A percentile compares a stretch with the other conserved stretches of the same genome.
These are phyloP conservation scores for Lindgomyces ingoldianus DNA, from an alignment of 495 filamentous ascomycete species.

Conservation along the genomic window DNA sequence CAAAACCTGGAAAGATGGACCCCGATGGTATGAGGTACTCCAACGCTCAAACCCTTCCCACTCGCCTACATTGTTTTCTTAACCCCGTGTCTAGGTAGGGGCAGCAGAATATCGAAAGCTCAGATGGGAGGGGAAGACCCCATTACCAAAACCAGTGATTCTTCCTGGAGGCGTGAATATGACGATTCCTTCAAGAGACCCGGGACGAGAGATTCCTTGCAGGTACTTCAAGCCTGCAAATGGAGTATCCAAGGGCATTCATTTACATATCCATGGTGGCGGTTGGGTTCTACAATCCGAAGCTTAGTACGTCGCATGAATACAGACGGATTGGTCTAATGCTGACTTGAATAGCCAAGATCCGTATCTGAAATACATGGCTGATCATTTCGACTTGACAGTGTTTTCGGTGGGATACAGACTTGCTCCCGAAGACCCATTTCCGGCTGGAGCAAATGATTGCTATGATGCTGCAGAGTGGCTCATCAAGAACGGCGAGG, in stretches of 20 bases:
- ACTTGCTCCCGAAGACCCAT: conserved; percentile 61
- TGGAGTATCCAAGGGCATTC: conserved; percentile 49
- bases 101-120: conserved; percentile 51
- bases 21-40: conserved; percentile 46
- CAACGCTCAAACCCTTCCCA: neutral
- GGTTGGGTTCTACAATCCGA: conserved; percentile 51
- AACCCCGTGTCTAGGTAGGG: conserved; percentile 41
- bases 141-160: conserved; percentile 47
- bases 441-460: conserved; percentile 55
- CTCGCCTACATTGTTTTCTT: neutral
- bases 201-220: conserved; percentile 51
- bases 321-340: conserved; percentile 5
- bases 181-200: conserved; percentile 54
- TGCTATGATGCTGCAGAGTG: conserved; percentile 57
- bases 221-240: conserved; percentile 52
- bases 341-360: conserved; percentile 40
- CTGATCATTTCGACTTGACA: conserved; percentile 48
- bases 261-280: conserved; percentile 59
- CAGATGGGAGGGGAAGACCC: conserved; percentile 49
- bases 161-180: conserved; percentile 46
- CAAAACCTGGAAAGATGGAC: conserved; percentile 41
- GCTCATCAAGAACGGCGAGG: conserved; percentile 51
- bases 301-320: conserved; percentile 33
- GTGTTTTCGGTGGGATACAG: conserved; percentile 60
- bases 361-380: conserved; percentile 46